Evolutionary conservation across 108 stramenopile genomes (phyloP).

Genomic region (Fistulifera pelliculosa): DNA sequence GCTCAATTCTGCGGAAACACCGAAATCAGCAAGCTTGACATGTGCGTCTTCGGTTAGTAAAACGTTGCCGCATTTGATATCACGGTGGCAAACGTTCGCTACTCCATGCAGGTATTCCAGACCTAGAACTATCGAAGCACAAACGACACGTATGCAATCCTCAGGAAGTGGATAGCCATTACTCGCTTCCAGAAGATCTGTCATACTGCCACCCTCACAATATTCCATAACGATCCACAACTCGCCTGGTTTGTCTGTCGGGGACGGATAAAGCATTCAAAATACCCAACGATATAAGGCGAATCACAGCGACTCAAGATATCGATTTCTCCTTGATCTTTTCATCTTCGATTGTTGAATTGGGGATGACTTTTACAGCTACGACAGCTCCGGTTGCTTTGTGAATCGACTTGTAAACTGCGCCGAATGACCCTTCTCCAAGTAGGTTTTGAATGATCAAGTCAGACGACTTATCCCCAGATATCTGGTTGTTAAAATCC

Average conservation of each 20-base stretch:
- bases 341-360: slow-evolving; percentile 48
- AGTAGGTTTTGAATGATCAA: slow-evolving; percentile 47
- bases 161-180: slow-evolving; percentile 57
- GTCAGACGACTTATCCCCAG: slow-evolving; percentile 29
- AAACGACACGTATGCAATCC: slow-evolving; percentile 78
- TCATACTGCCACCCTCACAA: slow-evolving; percentile 82
- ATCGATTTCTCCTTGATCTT: slow-evolving; percentile 89
- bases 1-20: slow-evolving; percentile 86
- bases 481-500: slow-evolving; percentile 9
- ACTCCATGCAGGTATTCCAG: slow-evolving; percentile 87
- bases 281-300: slow-evolving; percentile 83
- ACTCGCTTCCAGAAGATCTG: slow-evolving; percentile 74
- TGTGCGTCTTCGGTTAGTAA: slow-evolving; percentile 79
- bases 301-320: slow-evolving; percentile 79
- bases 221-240: slow-evolving; percentile 96
- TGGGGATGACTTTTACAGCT: slow-evolving; percentile 86
- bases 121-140: slow-evolving; percentile 79
- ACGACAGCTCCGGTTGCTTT: slow-evolving; percentile 70
- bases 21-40: slow-evolving; percentile 92
- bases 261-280: slow-evolving; percentile 68
- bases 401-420: slow-evolving; percentile 80
- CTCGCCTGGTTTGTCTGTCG: slow-evolving; percentile 33
- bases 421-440: slow-evolving; percentile 92
- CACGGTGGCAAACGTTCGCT: slow-evolving; percentile 86
- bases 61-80: slow-evolving; percentile 95